Evolutionary conservation across 1,284 basidiomycete genomes (phyloP).

Genomic region (Ustilago vetiveriae): DNA sequence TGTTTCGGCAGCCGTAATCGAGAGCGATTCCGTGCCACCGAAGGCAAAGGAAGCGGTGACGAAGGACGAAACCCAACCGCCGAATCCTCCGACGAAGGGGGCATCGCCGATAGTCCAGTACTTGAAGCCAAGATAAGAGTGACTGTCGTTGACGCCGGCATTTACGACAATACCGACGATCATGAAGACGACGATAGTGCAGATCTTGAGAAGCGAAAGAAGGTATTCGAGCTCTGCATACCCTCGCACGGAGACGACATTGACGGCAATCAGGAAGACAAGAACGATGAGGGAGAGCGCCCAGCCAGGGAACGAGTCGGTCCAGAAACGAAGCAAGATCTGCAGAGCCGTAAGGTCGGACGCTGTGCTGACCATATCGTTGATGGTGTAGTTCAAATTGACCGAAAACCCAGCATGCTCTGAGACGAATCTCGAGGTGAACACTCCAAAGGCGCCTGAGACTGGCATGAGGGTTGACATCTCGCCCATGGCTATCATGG

Average conservation of each 20-base stretch:
- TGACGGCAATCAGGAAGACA: conserved; percentile 60
- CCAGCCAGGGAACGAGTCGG: conserved; percentile 33
- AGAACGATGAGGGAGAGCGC: conserved; percentile 68
- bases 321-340: conserved; percentile 46
- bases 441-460: conserved; percentile 59
- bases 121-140: conserved; percentile 50
- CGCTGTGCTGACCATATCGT: conserved; percentile 55
- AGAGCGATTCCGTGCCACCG: conserved; percentile 75
- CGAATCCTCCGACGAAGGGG: conserved; percentile 67
- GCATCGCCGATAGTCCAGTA: conserved; percentile 70
- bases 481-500: conserved; percentile 66
- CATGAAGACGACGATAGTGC: conserved; percentile 38
- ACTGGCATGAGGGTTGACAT: conserved; percentile 55
- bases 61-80: conserved; percentile 69
- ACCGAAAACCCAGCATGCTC: conserved; percentile 42
- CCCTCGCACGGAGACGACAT: conserved; percentile 72
- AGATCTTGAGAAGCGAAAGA: conserved; percentile 40
- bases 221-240: conserved; percentile 73
- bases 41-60: conserved; percentile 77
- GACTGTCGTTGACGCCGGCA: conserved; percentile 40
- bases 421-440: conserved; percentile 55
- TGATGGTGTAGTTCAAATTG: conserved; percentile 47
- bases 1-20: conserved; percentile 51
- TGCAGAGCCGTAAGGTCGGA: conserved; percentile 72
- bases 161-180: conserved; percentile 52